A percentile compares a stretch with the other conserved stretches of the same genome.
phyloP scores from a whole-genome alignment of 1,284 basidiomycete genomes.

The Ceratobasidium theobromae region DNA sequence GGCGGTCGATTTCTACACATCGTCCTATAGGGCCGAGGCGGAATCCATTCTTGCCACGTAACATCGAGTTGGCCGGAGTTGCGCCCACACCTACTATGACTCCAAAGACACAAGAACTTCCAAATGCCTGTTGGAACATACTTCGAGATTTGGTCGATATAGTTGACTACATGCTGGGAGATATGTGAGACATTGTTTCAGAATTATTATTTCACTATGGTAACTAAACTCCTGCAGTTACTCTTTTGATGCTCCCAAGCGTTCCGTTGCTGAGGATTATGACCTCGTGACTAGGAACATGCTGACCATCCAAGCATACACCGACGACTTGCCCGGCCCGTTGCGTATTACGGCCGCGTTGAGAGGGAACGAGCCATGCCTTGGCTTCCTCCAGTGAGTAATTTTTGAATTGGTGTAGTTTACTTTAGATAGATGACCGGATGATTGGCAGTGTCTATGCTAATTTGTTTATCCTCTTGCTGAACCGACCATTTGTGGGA shows the following conservation, averaged over 20 bases:
- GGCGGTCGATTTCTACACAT: conserved; percentile 19
- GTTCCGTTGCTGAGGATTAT: conserved; percentile 7
- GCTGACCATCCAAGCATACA: conserved; percentile 22
- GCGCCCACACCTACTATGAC: not conserved
- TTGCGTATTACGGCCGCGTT: conserved; percentile 21
- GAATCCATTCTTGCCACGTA: conserved; percentile 6
- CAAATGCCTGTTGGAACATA: conserved; percentile 10
- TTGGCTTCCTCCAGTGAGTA: conserved; percentile 28
- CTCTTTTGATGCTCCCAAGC: conserved; percentile 23
- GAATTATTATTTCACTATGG: not conserved
- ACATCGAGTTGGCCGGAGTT: conserved; percentile 11
- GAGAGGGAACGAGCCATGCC: conserved; percentile 15
- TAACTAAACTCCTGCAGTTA: not conserved
- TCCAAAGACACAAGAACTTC: conserved; percentile 20
- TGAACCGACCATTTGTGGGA: conserved; percentile 26
- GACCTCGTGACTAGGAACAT: conserved; percentile 26
- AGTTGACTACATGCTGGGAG: conserved; percentile 22
- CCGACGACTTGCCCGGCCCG: conserved; percentile 19
- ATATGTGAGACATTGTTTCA: conserved; percentile 3
- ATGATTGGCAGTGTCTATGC: conserved; percentile 10
- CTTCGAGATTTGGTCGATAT: conserved; percentile 15
- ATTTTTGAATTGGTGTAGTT: no score
- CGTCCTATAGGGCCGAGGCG: conserved; percentile 1
- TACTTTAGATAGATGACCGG: not conserved
- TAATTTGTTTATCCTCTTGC: conserved; percentile 17